Conservation (phyloP, 179 eudicot species). For the Monotropa hypopitys region DNA sequence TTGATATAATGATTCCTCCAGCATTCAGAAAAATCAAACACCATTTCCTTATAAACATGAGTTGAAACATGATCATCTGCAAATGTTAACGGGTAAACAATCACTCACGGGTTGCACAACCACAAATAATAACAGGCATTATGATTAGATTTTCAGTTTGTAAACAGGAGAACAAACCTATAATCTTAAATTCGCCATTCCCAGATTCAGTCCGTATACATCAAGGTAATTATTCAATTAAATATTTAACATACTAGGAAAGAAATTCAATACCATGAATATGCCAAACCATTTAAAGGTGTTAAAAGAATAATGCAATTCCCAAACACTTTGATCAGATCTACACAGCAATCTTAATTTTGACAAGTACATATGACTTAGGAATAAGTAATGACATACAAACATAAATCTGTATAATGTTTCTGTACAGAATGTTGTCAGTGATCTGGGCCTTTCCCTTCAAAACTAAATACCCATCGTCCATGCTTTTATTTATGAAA, state of each 20-base stretch:
- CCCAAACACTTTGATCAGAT: slow-evolving; percentile 9
- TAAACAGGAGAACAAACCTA: not conserved
- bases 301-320: not conserved
- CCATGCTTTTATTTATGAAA: too few species aligned
- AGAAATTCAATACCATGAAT: not conserved
- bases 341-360: not conserved
- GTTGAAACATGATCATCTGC: not conserved
- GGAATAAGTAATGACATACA: not conserved
- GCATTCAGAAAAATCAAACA: not conserved
- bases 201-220: not conserved
- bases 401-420: not conserved
- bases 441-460: not conserved
- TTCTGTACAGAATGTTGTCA: not conserved
- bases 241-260: not conserved
- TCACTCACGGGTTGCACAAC: not conserved
- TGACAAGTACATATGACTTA: not conserved
- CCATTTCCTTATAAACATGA: not conserved
- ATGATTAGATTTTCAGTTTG: not conserved
- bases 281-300: not conserved
- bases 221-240: not conserved
- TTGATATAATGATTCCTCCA: not conserved
- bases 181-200: not conserved
- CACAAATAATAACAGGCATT: not conserved
- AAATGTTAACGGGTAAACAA: not conserved
- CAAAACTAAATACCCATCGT: not conserved